phyloP scores from a whole-genome alignment of 306 rosid genomes.

The Echinosophora koreensis region DNA sequence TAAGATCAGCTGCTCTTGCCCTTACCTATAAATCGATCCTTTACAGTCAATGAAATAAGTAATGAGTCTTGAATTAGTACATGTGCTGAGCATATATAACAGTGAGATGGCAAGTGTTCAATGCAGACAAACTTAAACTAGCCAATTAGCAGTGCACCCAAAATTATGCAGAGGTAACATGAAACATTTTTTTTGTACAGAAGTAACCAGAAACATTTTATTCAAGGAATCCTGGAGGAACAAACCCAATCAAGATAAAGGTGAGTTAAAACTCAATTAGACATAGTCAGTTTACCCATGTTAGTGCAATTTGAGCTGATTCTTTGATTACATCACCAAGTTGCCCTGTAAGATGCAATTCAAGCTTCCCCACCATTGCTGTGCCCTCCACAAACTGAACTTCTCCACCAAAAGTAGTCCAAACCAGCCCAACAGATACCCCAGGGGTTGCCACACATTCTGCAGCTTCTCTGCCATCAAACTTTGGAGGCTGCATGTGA shows the following conservation, averaged over 20 bases:
- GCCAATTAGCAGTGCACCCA: slow-evolving; percentile 12
- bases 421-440: slow-evolving; percentile 90
- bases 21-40: slow-evolving; percentile 67
- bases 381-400: slow-evolving; percentile 99
- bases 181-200: too few species aligned
- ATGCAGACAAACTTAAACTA: slow-evolving; percentile 27
- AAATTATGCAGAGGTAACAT: background rate
- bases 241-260: slow-evolving; percentile 23
- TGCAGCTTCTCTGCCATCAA: slow-evolving; percentile 87
- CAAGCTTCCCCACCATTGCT: slow-evolving; percentile 91
- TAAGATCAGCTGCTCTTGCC: slow-evolving; percentile 83
- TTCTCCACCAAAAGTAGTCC: slow-evolving; percentile 98
- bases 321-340: slow-evolving; percentile 98
- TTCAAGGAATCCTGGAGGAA: background rate
- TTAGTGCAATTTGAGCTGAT: slow-evolving; percentile 96
- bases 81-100: slow-evolving; percentile 6
- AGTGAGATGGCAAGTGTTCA: slow-evolving; percentile 34
- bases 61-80: slow-evolving; percentile 38
- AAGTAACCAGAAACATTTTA: too few species aligned
- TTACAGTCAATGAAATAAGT: slow-evolving; percentile 46
- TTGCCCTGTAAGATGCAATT: slow-evolving; percentile 95
- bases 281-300: slow-evolving; percentile 78
- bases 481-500: slow-evolving; percentile 88
- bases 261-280: slow-evolving; percentile 36
- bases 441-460: slow-evolving; percentile 90